Conservation (phyloP, 2,329 filamentous ascomycete species). For the Fusarium chaquense region DNA sequence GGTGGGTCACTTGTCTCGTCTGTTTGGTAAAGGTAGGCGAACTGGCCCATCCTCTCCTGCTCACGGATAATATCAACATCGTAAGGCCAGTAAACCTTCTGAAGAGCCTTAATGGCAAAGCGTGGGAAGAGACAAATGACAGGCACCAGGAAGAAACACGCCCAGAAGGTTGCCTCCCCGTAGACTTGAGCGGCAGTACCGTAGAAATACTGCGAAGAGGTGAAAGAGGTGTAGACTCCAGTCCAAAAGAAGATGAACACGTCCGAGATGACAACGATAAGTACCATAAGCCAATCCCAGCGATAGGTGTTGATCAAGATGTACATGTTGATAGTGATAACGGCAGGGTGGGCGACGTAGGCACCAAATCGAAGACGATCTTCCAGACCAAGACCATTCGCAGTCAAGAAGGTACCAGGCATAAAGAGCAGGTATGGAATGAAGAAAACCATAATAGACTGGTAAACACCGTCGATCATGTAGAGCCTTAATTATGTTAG, state of each 20-base stretch:
- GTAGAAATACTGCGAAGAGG: constrained; percentile 72
- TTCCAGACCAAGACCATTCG: constrained; percentile 79
- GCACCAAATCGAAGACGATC: constrained; percentile 88
- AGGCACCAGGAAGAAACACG: constrained; percentile 80
- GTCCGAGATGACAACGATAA: constrained; percentile 85
- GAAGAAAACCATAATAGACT: constrained; percentile 93
- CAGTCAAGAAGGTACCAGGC: constrained; percentile 75
- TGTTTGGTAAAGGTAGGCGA: constrained; percentile 71
- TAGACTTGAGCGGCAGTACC: constrained; percentile 83
- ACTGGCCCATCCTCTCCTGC: constrained; percentile 85
- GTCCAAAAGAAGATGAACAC: constrained; percentile 96
- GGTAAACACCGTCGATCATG: constrained; percentile 94
- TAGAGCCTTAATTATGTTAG: constrained; percentile 72
- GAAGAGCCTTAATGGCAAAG: constrained; percentile 85
- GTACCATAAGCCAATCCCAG: constrained; percentile 96
- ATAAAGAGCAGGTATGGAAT: constrained; percentile 86
- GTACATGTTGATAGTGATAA: constrained; percentile 92
- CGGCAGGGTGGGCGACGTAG: constrained; percentile 85
- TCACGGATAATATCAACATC: constrained; percentile 97
- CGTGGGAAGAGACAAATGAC: constrained; percentile 88
- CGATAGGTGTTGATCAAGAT: constrained; percentile 96
- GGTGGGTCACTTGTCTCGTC: constrained; percentile 51
- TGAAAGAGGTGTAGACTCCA: constrained; percentile 77
- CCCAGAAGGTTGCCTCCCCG: constrained; percentile 86
- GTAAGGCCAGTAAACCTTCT: constrained; percentile 93